Percentiles rank a stretch among this genome's conserved stretches.
These are phyloP conservation scores for Calonectria multiphialidica DNA, from an alignment of 2,329 filamentous ascomycete species.

Conservation along the genomic window DNA sequence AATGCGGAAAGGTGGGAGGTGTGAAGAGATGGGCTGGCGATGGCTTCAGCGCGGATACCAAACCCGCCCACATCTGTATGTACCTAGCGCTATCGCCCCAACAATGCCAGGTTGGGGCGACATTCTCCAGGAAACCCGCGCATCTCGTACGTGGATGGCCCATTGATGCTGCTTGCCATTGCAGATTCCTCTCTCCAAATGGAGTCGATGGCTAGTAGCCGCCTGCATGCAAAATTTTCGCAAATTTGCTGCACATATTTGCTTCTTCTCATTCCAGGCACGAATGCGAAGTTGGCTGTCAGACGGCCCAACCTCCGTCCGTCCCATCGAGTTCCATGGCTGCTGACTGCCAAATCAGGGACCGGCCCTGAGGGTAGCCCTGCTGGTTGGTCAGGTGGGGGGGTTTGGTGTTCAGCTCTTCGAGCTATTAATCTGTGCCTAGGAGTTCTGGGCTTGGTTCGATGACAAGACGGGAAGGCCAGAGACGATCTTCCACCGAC, in stretches of 20 bases:
- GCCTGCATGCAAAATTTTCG: neutral
- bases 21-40: conserved; percentile 24
- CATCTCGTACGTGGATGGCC: neutral
- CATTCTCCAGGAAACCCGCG: neutral
- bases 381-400: conserved; percentile 23
- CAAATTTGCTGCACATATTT: neutral
- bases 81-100: neutral
- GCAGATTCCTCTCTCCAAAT: neutral
- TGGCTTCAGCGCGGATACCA: conserved; percentile 35
- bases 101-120: neutral
- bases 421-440: conserved; percentile 32
- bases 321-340: conserved; percentile 12
- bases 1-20: conserved; percentile 25
- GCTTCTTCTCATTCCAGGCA: conserved; percentile 26
- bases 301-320: conserved; percentile 40
- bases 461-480: conserved; percentile 29
- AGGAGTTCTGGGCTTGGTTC: conserved; percentile 20
- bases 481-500: conserved; percentile 30
- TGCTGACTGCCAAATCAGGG: conserved; percentile 18
- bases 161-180: neutral
- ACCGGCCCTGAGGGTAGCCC: neutral
- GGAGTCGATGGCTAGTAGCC: neutral
- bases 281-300: conserved; percentile 30
- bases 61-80: conserved; percentile 18
- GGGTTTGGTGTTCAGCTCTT: conserved; percentile 35